Conservation (phyloP, 345 rosid species). For the Salix caprea region DNA sequence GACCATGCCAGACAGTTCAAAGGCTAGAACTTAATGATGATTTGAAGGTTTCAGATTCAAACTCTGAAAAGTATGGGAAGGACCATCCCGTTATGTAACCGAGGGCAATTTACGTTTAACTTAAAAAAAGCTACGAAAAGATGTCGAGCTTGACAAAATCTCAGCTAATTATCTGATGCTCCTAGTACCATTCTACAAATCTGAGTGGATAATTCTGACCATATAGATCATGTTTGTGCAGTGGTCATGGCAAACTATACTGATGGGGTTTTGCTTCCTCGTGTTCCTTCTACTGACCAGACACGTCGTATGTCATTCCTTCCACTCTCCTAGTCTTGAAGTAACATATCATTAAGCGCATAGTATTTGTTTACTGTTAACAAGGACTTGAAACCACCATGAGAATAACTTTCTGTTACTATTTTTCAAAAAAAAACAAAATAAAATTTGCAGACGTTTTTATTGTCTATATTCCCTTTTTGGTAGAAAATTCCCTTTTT, state of each 20-base stretch:
- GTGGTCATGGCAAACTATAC: slow-evolving; percentile 97
- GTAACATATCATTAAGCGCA: neutral
- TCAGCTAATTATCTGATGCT: neutral
- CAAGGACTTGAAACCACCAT: neutral
- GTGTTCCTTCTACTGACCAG: slow-evolving; percentile 62
- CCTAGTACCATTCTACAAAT: neutral
- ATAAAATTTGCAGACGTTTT: neutral
- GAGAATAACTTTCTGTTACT: neutral
- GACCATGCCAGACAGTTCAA: neutral
- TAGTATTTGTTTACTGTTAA: neutral
- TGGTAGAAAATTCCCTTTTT: neutral
- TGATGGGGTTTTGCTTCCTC: slow-evolving; percentile 84
- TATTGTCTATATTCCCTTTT: slow-evolving; percentile 1
- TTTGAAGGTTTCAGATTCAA: neutral
- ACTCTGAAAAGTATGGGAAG: neutral
- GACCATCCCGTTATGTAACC: neutral
- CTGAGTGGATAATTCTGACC: neutral
- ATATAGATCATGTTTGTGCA: slow-evolving; percentile 26
- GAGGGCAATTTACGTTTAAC: neutral
- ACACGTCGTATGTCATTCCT: slow-evolving; percentile 58
- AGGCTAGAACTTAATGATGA: neutral
- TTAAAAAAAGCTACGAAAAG: neutral
- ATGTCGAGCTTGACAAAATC: neutral
- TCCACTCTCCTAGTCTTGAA: neutral
- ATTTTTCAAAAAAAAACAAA: too few species aligned